Evolutionary conservation across 1,284 basidiomycete genomes (phyloP).

Genomic region (Cystobasidiaceae sp.): DNA sequence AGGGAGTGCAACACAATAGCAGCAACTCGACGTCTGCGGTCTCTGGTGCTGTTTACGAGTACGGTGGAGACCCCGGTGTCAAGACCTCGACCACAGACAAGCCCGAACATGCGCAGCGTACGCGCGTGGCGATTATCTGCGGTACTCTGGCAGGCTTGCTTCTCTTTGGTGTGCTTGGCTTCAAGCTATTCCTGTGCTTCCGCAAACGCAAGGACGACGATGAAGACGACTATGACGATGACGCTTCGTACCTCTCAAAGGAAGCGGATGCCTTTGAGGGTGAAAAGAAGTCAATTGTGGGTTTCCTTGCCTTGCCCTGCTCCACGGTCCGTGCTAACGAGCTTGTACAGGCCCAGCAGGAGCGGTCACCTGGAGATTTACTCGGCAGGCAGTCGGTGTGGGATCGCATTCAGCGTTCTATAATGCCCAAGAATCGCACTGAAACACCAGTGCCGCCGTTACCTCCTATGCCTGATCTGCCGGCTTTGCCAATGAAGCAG

Average conservation of each 20-base stretch:
- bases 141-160: background rate
- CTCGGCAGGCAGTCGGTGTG: conserved; percentile 6
- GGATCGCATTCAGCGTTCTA: conserved; percentile 11
- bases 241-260: background rate
- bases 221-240: background rate
- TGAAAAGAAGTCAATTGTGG: background rate
- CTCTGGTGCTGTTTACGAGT: background rate
- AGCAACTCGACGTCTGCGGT: background rate
- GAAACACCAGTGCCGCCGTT: background rate
- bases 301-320: background rate
- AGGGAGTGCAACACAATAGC: background rate
- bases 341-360: background rate
- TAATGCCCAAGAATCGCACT: background rate
- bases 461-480: background rate
- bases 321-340: background rate
- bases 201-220: conserved; percentile 1
- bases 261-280: background rate
- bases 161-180: background rate
- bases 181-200: conserved; percentile 2
- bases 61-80: background rate
- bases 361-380: background rate
- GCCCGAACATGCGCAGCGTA: background rate
- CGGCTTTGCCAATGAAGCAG: background rate
- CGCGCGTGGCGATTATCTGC: conserved; percentile 8
- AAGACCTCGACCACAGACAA: background rate